These are phyloP conservation scores for Davidsoniella neocaledoniae DNA, from an alignment of 2,329 filamentous ascomycete species.

Conservation along the genomic window DNA sequence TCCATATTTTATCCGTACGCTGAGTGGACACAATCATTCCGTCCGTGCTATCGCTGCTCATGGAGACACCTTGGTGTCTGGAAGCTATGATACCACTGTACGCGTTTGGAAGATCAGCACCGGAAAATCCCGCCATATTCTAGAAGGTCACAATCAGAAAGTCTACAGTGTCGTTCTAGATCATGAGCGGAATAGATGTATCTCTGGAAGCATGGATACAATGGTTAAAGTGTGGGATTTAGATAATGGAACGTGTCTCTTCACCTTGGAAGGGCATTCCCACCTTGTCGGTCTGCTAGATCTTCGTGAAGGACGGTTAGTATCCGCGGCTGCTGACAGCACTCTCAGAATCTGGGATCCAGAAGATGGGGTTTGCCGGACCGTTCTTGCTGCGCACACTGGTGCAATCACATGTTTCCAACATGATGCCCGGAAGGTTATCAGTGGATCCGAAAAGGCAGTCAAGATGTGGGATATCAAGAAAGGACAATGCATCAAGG, in stretches of 20 bases:
- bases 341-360: conserved; percentile 96
- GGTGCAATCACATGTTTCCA: conserved; percentile 98
- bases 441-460: conserved; percentile 86
- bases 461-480: conserved; percentile 98
- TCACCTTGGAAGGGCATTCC: conserved; percentile 83
- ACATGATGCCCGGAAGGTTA: conserved; percentile 91
- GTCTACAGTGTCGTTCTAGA: conserved; percentile 96
- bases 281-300: conserved; percentile 86
- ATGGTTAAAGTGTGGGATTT: conserved; percentile 96
- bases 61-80: conserved; percentile 89
- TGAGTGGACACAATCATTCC: conserved; percentile 78
- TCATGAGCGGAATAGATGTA: conserved; percentile 80
- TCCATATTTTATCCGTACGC: conserved; percentile 80
- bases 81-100: conserved; percentile 90
- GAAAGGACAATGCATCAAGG: conserved; percentile 80
- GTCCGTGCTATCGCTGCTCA: conserved; percentile 92
- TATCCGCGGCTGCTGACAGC: conserved; percentile 88
- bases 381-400: conserved; percentile 79
- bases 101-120: conserved; percentile 96
- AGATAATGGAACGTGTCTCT: conserved; percentile 65
- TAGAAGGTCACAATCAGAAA: conserved; percentile 79
- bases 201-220: conserved; percentile 97
- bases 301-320: conserved; percentile 72
- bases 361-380: conserved; percentile 77
- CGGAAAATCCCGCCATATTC: conserved; percentile 67